These are phyloP conservation scores for Cordyceps cateniannulata DNA, from an alignment of 2,329 filamentous ascomycete species.

Conservation along the genomic window DNA sequence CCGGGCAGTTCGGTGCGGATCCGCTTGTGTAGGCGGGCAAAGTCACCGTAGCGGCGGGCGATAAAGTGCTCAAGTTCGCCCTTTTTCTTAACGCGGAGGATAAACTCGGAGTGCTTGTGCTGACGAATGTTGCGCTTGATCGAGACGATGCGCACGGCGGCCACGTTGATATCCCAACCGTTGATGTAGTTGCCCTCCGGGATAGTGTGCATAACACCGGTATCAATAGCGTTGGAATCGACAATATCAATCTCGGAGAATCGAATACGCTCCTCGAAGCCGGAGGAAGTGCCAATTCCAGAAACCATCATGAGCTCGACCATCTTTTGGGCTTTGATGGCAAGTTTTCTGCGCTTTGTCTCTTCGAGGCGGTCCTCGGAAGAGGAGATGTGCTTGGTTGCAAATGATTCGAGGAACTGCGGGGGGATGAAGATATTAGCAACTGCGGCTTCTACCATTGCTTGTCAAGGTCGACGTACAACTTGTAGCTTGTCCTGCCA, in stretches of 20 bases:
- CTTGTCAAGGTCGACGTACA: conserved; percentile 45
- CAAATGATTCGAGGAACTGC: conserved; percentile 93
- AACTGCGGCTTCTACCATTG: background rate
- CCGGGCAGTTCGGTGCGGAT: conserved; percentile 82
- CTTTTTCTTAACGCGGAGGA: conserved; percentile 76
- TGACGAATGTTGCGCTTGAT: conserved; percentile 82
- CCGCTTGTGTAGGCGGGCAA: conserved; percentile 69
- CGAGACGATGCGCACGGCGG: conserved; percentile 73
- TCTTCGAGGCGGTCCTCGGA: conserved; percentile 94
- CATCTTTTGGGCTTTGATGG: conserved; percentile 87
- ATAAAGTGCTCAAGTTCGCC: conserved; percentile 72
- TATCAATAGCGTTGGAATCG: conserved; percentile 85
- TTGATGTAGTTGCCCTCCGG: conserved; percentile 91
- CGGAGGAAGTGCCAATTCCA: conserved; percentile 88
- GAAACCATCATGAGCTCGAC: conserved; percentile 99
- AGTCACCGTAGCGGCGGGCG: conserved; percentile 83
- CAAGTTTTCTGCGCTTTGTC: conserved; percentile 88
- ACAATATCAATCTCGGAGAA: conserved; percentile 97
- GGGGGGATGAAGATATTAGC: background rate
- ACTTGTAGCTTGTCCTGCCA: conserved; percentile 98
- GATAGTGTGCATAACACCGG: conserved; percentile 76
- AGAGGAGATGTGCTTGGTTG: conserved; percentile 92
- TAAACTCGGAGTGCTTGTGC: conserved; percentile 90
- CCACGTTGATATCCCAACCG: conserved; percentile 95
- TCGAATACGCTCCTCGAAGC: conserved; percentile 93